Percentiles rank a stretch among this genome's conserved stretches.
Conservation (phyloP, 345 rosid species). For the Noccaea caerulescens region DNA sequence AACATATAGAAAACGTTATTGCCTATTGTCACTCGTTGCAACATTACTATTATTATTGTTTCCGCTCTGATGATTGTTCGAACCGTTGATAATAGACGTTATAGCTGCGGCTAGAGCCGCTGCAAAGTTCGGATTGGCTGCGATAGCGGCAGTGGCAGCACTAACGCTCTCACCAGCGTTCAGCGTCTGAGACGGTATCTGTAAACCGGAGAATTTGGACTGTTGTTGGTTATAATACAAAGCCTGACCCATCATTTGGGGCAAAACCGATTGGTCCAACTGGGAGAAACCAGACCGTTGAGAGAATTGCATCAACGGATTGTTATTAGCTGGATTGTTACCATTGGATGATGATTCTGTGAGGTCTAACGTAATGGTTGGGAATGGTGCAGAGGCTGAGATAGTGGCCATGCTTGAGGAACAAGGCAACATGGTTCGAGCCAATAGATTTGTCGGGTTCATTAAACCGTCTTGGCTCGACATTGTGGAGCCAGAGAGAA, state of each 20-base stretch:
- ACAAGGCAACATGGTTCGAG: constrained; percentile 77
- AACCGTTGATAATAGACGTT: constrained; percentile 75
- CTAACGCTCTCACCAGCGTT: constrained; percentile 58
- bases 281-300: constrained; percentile 39
- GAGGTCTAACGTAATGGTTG: constrained; percentile 93
- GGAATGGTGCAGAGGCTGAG: constrained; percentile 97
- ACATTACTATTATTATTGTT: constrained; percentile 29
- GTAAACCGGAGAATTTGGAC: constrained; percentile 86
- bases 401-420: constrained; percentile 96
- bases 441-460: constrained; percentile 67
- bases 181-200: constrained; percentile 49
- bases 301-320: constrained; percentile 46
- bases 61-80: constrained; percentile 33
- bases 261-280: constrained; percentile 41
- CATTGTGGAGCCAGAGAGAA: constrained; percentile 80
- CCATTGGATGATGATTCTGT: constrained; percentile 46
- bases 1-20: constrained; percentile 27
- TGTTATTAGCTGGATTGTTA: constrained; percentile 46
- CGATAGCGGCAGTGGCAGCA: constrained; percentile 62
- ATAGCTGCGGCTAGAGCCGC: constrained; percentile 97
- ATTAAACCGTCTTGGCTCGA: constrained; percentile 71
- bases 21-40: constrained; percentile 42
- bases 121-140: constrained; percentile 89
- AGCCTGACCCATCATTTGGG: constrained; percentile 69
- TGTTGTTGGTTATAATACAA: constrained; percentile 61